Evolutionary conservation across 148 eudicot species (phyloP), one percentile per base, ranked within the genome.

Genomic region (Rhododendron ferrugineum): DNA sequence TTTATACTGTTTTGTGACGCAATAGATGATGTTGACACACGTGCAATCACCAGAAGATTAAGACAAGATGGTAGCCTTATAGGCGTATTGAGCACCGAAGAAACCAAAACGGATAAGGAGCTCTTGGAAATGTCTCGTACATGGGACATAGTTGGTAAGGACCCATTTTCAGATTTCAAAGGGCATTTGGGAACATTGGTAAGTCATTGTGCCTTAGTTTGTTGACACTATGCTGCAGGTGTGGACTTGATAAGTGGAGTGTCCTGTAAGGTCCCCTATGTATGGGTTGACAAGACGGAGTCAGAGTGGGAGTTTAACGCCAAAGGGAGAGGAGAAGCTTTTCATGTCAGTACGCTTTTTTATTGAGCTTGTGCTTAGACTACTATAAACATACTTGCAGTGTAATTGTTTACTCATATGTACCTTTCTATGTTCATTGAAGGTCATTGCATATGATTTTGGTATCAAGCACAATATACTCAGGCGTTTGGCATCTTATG

Each of bases 31-130:
- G 99, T 97, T 83, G 99, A 95, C 88, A 95, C 99, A 56, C 98
- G 98, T 84, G 98, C 99, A 83, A 97, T 97, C 76, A 97, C 98
- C 72, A 96, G 96, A 85, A 90, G 98, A 90, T 86, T 97, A 87
- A 90, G 99, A 88, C 90, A 97, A 91, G 98, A 97, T 87, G 98
- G 99, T n/a, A 97, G 99, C 89, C 98, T 95, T 84, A 91, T 94
- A 81, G 99, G 99, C 89, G 98, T 95, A 28, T 89, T 97, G 88
- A 97, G 98, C 91, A 97, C 98, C 16, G 99, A 96, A 90, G 79
- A 91, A 37, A 81, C 92, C 50, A 97, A 94, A 92, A 91, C 98
- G 7, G 98, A 97, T 80, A 93, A 91, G 13, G 92, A 95, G 75
- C 98, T 97, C 60, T 90, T 97, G 86, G 90, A 93, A 62, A 94